A percentile compares a stretch with the other conserved stretches of the same genome.
Conservation (phyloP, 202 grass and related monocot genomes). For the Panicum hallii region DNA sequence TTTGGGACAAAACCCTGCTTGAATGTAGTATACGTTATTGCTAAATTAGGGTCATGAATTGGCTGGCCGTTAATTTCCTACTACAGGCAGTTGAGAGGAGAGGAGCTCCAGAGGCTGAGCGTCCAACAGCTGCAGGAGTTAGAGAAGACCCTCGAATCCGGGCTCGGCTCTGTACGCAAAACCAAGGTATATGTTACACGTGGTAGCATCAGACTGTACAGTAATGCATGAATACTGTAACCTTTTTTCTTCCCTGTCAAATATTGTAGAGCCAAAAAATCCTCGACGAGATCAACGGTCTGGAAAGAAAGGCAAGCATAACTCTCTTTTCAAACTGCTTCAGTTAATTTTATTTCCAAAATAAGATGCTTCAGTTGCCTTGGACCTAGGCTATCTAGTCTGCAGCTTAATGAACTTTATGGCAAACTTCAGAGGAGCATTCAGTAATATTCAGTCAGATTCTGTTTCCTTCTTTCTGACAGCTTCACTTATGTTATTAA, state of each 20-base stretch:
- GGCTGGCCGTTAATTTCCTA: not conserved
- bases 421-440: not conserved
- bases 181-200: constrained; percentile 54
- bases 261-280: constrained; percentile 58
- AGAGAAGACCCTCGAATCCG: constrained; percentile 66
- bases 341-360: not conserved
- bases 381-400: not conserved
- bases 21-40: not conserved
- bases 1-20: not conserved
- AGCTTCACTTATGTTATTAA: constrained; percentile 16
- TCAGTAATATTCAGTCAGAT: not conserved
- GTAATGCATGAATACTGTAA: not conserved
- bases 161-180: constrained; percentile 59
- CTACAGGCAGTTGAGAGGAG: constrained; percentile 86
- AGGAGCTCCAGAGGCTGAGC: constrained; percentile 69
- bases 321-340: not conserved
- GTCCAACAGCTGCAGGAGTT: constrained; percentile 69
- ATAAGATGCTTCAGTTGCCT: constrained; percentile 4
- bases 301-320: constrained; percentile 65
- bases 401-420: not conserved
- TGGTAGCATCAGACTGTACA: constrained; percentile 7
- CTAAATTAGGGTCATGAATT: not conserved
- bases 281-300: constrained; percentile 54
- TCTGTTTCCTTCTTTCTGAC: not conserved
- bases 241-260: not conserved